Evolutionary conservation across 768 basidiomycete species (phyloP).

Genomic region (Cytidiella melzeri): DNA sequence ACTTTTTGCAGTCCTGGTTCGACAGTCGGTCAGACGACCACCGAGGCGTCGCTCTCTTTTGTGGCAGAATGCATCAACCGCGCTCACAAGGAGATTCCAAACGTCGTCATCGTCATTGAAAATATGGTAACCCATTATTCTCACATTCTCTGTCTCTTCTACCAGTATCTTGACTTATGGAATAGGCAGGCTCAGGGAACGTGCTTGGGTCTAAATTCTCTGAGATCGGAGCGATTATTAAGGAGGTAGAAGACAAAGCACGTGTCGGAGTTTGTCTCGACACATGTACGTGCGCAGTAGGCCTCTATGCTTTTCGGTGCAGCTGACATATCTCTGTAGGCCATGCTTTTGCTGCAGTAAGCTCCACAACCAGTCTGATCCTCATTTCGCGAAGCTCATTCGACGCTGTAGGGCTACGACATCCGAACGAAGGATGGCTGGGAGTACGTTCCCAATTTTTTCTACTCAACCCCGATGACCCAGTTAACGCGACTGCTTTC

Average conservation of each 20-base stretch:
- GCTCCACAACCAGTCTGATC: slow-evolving; percentile 15
- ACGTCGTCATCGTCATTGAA: slow-evolving; percentile 65
- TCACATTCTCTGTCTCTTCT: background rate
- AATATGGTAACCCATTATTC: slow-evolving; percentile 61
- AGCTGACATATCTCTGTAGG: slow-evolving; percentile 31
- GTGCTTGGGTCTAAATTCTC: slow-evolving; percentile 68
- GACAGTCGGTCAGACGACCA: slow-evolving; percentile 62
- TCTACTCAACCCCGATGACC: background rate
- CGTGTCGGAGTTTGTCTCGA: slow-evolving; percentile 82
- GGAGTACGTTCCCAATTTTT: slow-evolving; percentile 46
- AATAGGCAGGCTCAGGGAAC: slow-evolving; percentile 73
- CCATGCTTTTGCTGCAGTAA: slow-evolving; percentile 73
- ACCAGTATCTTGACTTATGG: background rate
- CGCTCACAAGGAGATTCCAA: slow-evolving; percentile 56
- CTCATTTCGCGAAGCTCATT: background rate
- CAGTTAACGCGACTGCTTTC: background rate
- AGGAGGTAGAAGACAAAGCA: slow-evolving; percentile 61
- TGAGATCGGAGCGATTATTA: slow-evolving; percentile 65
- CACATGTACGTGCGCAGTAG: slow-evolving; percentile 49
- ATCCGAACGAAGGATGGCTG: slow-evolving; percentile 68
- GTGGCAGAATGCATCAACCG: slow-evolving; percentile 73
- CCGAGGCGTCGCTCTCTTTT: slow-evolving; percentile 50
- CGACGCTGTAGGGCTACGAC: slow-evolving; percentile 62
- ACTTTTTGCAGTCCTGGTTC: slow-evolving; percentile 63
- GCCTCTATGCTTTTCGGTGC: background rate